These are phyloP conservation scores for Mycena maculata DNA, from an alignment of 768 basidiomycete species.

Conservation along the genomic window DNA sequence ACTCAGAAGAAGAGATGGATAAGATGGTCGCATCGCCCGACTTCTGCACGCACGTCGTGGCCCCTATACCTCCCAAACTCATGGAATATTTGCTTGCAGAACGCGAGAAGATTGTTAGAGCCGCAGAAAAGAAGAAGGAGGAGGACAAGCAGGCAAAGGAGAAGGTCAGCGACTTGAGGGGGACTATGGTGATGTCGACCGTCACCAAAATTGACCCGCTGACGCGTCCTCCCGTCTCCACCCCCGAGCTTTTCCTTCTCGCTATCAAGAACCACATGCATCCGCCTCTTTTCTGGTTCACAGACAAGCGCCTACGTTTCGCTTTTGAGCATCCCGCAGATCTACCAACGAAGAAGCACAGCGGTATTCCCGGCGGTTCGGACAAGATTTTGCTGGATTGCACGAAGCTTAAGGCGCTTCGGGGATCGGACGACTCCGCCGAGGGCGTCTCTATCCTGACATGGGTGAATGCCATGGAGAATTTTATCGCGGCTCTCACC, in stretches of 20 bases:
- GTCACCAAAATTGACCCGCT: background rate
- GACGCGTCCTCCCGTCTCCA: background rate
- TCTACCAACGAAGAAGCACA: background rate
- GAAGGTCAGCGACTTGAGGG: background rate
- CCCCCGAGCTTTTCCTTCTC: background rate
- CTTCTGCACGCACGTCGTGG: background rate
- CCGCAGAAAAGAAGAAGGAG: background rate
- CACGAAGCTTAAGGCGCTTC: background rate
- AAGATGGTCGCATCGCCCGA: background rate
- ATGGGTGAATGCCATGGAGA: background rate
- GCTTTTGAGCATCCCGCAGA: background rate
- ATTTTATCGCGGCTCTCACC: background rate
- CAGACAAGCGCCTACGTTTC: background rate
- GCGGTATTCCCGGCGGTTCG: background rate
- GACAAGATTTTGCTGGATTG: background rate
- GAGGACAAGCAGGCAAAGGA: background rate
- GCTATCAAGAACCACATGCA: background rate
- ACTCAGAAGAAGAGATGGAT: background rate
- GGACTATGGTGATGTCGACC: background rate
- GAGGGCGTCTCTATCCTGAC: background rate
- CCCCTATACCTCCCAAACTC: background rate
- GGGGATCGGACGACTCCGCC: conserved; percentile 10
- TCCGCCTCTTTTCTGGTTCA: conserved; percentile 5
- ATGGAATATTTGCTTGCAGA: background rate
- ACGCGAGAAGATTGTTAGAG: background rate